Base-by-base conservation (phyloP, 2,329 filamentous ascomycete species). In the Fusarium sp. region DNA sequence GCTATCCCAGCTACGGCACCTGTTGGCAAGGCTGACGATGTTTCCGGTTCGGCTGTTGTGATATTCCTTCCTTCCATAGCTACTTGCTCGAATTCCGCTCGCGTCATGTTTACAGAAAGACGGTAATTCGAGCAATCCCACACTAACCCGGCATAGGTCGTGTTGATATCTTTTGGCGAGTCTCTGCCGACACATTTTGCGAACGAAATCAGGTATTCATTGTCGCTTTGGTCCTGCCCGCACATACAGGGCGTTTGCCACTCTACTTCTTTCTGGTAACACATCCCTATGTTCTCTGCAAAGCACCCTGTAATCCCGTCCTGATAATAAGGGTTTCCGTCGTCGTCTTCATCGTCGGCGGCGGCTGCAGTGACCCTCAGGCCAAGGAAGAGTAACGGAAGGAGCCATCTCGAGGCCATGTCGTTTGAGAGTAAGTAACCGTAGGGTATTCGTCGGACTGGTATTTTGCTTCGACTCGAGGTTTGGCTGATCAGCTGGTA, bases 361-460 rank as follows among this genome's bases (percentile, higher is more conserved):
- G 8, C 20, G 20, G 15, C 22, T 6, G 9, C 8, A 15, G 20
- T 10, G 5, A 24, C 13, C 5, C 9, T 7, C 9, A 6, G 9
- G 20, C 15, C 10, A 2, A 44, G 9, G 22, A 11, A 4, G 3
- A 44, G 15, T 11, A 44, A 11, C 9, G 24, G 8, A n/a, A 13
- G 15, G 5, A 44, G 4, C 41, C 41, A 44, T 18, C 22, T 5
- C 8, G 41, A 25, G 20, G 5, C 22, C 41, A 25, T 44, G 6
- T 2, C 18, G 22, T 7, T 16, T 12, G 6, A 24, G 6, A 25
- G 9, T 11, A 24, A 10, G 8, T 10, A 4, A 7, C 1, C 5
- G 41, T 15, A 24, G 20, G 15, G 13, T 9, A 24, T 24, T 44
- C 0, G 20, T 10, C 16, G 22, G 22, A 16, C 15, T 25, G 4